These are phyloP conservation scores for Arthrinium phaeospermum DNA, from an alignment of 2,329 filamentous ascomycete genomes.

Conservation along the genomic window DNA sequence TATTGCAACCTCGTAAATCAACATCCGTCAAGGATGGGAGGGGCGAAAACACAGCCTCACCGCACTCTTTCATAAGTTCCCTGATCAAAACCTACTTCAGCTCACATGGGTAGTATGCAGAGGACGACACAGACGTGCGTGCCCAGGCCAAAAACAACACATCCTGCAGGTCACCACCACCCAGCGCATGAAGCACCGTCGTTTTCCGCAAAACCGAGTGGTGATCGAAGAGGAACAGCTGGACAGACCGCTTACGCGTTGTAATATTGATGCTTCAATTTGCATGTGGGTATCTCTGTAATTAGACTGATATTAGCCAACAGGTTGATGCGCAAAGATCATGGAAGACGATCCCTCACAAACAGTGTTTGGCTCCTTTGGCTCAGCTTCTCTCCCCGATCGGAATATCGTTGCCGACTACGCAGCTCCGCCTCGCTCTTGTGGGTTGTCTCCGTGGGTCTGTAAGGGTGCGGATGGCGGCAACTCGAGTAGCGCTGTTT, in stretches of 20 bases:
- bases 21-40: neutral
- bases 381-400: neutral
- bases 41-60: slow-evolving; percentile 13
- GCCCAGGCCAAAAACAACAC: neutral
- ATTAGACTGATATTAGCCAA: slow-evolving; percentile 14
- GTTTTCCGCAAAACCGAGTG: neutral
- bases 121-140: neutral
- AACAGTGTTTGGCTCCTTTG: slow-evolving; percentile 8
- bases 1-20: neutral
- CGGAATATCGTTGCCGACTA: neutral
- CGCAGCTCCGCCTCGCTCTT: neutral
- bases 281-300: slow-evolving; percentile 16
- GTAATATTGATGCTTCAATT: slow-evolving; percentile 15
- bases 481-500: neutral
- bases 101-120: slow-evolving; percentile 12
- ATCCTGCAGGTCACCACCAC: neutral
- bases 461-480: neutral
- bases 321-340: slow-evolving; percentile 2
- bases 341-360: slow-evolving; percentile 2
- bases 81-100: slow-evolving; percentile 2
- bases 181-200: neutral
- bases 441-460: neutral
- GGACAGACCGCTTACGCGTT: neutral
- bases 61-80: neutral
- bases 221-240: neutral